Evolutionary conservation across 73 alveolate species (phyloP), one percentile per base, ranked within the genome.

Genomic region (Paramecium caudatum): DNA sequence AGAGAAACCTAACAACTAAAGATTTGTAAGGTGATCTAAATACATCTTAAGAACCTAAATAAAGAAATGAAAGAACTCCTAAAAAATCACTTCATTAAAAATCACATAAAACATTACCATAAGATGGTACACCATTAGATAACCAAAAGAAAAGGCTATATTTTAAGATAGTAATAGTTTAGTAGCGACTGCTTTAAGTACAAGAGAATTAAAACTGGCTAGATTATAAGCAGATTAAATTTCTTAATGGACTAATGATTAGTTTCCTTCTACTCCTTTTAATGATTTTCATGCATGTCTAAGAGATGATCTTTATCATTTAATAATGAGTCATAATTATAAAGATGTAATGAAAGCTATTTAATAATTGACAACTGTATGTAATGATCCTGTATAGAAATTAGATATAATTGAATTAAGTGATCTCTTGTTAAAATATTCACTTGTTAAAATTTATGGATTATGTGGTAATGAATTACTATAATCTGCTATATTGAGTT

Each of bases 21-120:
- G 88, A 74, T 43, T 74, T 74, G 15, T 12, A 30, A 74, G 19
- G 68, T 17, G 88, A 74, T 27, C 32, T 74, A 6, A 74, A 74
- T 21, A 74, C 62, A 2, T 74, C 88, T 3, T 23, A 74, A 74
- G 88, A 74, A 41, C 39, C 47, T 39, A 74, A 39, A 74, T 27
- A 43, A 39, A 37, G 88, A 74, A 74, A 74, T 74, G 88, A 74
- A 74, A 74, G 88, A 43, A 74, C 88, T 16, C 88, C 88, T 7
- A 74, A 74, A 1, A 74, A 74, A 45, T 74, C 88, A 4, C 16
- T 43, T 1, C 62, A 74, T 45, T 41, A 74, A 43, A 74, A 43
- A 45, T 74, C 88, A 9, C 88, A 74, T 21, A 74, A 74, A 17
- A 74, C 88, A 15, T 7, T 74, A 10, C 88, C 88, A 39, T 41